Conservation (phyloP, 2,329 filamentous ascomycete species). For the Pseudomassariella vexata region DNA sequence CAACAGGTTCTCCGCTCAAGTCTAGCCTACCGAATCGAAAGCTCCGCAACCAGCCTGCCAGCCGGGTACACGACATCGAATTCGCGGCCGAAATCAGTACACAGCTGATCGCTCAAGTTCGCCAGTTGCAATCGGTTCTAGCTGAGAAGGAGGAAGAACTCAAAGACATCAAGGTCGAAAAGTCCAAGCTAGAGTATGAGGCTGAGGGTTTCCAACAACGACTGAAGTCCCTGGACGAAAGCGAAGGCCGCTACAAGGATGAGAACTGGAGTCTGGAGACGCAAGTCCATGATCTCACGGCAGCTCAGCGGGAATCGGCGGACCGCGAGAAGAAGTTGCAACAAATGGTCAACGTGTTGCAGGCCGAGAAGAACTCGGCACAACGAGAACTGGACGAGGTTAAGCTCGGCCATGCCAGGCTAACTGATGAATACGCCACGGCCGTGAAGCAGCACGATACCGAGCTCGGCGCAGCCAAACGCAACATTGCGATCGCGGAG, state of each 20-base stretch:
- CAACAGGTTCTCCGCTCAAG: slow-evolving; percentile 83
- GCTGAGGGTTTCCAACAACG: slow-evolving; percentile 73
- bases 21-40: slow-evolving; percentile 81
- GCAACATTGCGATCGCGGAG: slow-evolving; percentile 72
- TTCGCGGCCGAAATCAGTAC: slow-evolving; percentile 98
- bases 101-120: slow-evolving; percentile 87
- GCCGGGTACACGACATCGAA: slow-evolving; percentile 89
- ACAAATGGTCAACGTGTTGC: slow-evolving; percentile 63
- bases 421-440: slow-evolving; percentile 73
- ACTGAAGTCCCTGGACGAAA: slow-evolving; percentile 80
- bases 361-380: slow-evolving; percentile 68
- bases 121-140: slow-evolving; percentile 79
- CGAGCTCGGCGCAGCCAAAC: slow-evolving; percentile 77
- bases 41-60: slow-evolving; percentile 82
- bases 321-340: slow-evolving; percentile 80
- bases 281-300: slow-evolving; percentile 76
- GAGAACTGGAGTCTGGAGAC: slow-evolving; percentile 98
- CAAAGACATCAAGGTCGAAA: slow-evolving; percentile 68
- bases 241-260: slow-evolving; percentile 92
- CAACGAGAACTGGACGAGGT: slow-evolving; percentile 91
- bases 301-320: slow-evolving; percentile 66
- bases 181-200: slow-evolving; percentile 76
- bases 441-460: slow-evolving; percentile 80
- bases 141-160: slow-evolving; percentile 84
- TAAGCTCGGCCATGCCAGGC: slow-evolving; percentile 70